A percentile compares a stretch with the other conserved stretches of the same genome.
Evolutionary conservation across 139 green algal species (phyloP).

Genomic region (Chlamydomonas eustigma): DNA sequence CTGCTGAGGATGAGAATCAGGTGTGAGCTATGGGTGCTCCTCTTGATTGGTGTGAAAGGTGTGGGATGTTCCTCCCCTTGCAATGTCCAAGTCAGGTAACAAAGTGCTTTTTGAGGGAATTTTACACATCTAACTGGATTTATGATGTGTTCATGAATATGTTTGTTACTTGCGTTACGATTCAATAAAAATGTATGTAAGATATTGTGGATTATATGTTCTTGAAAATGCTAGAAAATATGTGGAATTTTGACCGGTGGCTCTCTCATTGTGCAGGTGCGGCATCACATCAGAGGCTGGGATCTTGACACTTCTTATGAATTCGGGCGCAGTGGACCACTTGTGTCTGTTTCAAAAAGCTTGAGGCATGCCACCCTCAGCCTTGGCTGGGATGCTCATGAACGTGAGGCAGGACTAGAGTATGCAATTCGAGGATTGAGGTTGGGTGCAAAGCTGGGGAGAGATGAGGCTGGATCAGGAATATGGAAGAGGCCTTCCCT

Average conservation of each 20-base stretch:
- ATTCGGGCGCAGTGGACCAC: conserved; percentile 20
- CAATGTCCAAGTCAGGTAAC: too few species aligned
- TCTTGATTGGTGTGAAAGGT: background rate
- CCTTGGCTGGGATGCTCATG: conserved; percentile 28
- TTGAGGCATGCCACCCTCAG: conserved; percentile 20
- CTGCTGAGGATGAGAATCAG: conserved; percentile 39
- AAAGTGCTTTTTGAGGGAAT: too few species aligned
- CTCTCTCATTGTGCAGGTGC: conserved; percentile 7
- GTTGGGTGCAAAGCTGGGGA: background rate
- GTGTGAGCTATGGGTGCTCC: conserved; percentile 11
- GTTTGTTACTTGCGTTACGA: too few species aligned
- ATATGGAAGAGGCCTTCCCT: background rate
- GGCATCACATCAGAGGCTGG: conserved; percentile 39
- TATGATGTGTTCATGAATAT: too few species aligned
- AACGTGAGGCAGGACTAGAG: conserved; percentile 9
- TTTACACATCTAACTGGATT: too few species aligned
- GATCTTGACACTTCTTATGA: conserved; percentile 36
- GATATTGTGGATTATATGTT: too few species aligned
- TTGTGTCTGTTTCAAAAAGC: conserved; percentile 40
- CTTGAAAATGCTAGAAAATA: too few species aligned
- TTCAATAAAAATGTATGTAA: too few species aligned
- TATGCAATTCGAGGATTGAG: conserved; percentile 4
- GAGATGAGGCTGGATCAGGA: background rate
- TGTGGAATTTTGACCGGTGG: too few species aligned
- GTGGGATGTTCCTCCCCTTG: background rate